Evolutionary conservation across 169 alveolate genomes (phyloP).

Genomic region (Toxoplasma gondii): DNA sequence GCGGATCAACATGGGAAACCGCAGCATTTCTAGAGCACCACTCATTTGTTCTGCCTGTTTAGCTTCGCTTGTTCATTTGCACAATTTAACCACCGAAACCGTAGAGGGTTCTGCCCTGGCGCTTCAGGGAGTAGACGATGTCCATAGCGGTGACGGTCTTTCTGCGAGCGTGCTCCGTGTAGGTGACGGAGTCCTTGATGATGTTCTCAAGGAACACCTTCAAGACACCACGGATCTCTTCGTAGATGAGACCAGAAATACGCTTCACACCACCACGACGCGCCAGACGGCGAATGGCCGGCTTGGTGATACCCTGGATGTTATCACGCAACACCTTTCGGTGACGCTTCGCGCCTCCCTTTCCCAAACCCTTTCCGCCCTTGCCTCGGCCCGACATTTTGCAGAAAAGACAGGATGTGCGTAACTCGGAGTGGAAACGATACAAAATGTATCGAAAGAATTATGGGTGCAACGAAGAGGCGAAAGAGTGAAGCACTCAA

Average conservation of each 20-base stretch:
- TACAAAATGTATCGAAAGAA: not conserved
- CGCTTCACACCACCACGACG: constrained; percentile 99
- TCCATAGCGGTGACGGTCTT: constrained; percentile 99
- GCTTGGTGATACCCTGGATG: constrained; percentile 99
- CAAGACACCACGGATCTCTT: constrained; percentile 98
- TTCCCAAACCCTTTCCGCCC: constrained; percentile 99
- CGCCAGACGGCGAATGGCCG: constrained; percentile 99
- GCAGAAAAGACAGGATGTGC: not conserved
- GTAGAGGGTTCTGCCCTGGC: constrained; percentile 99
- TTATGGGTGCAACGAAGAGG: not conserved
- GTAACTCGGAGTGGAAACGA: not conserved
- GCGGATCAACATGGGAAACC: not conserved
- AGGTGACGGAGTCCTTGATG: constrained; percentile 98
- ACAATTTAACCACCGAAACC: constrained; percentile 98
- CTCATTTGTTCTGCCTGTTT: not conserved
- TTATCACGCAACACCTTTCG: constrained; percentile 96
- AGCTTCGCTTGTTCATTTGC: not conserved
- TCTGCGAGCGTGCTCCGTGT: constrained; percentile 99
- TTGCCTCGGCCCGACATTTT: constrained; percentile 97
- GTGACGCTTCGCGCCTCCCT: constrained; percentile 98
- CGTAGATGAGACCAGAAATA: constrained; percentile 98
- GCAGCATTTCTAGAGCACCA: not conserved
- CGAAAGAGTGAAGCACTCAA: not conserved
- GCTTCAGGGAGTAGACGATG: constrained; percentile 98
- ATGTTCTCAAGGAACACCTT: constrained; percentile 98